Evolutionary conservation across 768 basidiomycete genomes (phyloP).

Genomic region (Suillus variegatus): DNA sequence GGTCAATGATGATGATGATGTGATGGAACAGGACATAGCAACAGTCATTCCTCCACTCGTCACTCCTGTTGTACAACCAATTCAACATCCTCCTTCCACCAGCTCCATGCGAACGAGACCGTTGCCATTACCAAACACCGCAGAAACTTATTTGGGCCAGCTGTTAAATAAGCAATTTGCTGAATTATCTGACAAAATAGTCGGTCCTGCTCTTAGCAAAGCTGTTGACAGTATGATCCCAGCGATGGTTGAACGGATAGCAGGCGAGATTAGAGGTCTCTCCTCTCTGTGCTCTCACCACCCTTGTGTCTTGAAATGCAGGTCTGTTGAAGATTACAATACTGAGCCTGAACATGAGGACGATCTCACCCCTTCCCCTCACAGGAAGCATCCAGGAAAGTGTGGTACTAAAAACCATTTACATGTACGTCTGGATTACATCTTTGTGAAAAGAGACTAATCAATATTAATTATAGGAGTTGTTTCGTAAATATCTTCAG

Average conservation of each 20-base stretch:
- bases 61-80: neutral
- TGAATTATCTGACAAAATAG: neutral
- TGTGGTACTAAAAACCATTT: slow-evolving; percentile 3
- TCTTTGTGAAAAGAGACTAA: neutral
- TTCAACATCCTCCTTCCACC: neutral
- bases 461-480: neutral
- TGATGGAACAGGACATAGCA: too few species aligned
- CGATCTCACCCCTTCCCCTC: neutral
- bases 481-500: neutral
- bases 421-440: slow-evolving; percentile 2
- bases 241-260: neutral
- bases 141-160: neutral
- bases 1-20: too few species aligned
- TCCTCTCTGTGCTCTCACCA: neutral
- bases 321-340: neutral
- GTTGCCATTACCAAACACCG: neutral
- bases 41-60: neutral
- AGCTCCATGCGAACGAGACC: neutral
- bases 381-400: neutral
- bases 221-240: neutral
- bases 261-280: neutral
- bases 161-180: neutral
- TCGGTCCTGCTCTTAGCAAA: neutral
- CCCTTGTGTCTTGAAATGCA: neutral
- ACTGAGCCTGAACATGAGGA: neutral